Evolutionary conservation across 139 green algal species (phyloP).

Genomic region (Diplosphaera chodatii): DNA sequence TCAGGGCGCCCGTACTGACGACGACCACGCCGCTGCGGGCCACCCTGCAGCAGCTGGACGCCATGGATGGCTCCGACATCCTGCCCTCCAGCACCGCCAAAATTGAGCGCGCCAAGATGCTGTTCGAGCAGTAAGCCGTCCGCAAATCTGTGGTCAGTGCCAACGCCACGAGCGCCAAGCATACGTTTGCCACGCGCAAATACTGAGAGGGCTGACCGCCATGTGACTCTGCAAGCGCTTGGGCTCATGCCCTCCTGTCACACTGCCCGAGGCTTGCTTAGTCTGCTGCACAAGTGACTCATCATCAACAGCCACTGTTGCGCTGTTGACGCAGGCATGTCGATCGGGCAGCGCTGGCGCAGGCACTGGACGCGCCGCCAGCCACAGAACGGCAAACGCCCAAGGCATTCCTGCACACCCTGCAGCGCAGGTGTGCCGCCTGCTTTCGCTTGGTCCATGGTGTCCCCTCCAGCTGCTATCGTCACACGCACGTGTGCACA

Average conservation of each 20-base stretch:
- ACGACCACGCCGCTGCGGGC: conserved; percentile 30
- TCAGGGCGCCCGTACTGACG: conserved; percentile 36
- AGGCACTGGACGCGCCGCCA: conserved; percentile 5
- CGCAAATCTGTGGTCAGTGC: too few relatives aligned
- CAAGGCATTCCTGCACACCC: conserved; percentile 69
- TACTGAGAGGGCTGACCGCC: too few relatives aligned
- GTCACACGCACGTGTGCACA: too few relatives aligned
- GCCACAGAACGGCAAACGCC: conserved; percentile 50
- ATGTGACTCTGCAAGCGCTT: too few relatives aligned
- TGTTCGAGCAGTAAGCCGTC: conserved; percentile 56
- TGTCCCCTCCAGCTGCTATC: too few relatives aligned
- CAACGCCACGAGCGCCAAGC: too few relatives aligned
- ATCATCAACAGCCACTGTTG: neutral
- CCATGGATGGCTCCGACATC: conserved; percentile 35
- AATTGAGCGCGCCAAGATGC: conserved; percentile 59
- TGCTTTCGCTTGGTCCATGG: too few relatives aligned
- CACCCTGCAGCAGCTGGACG: conserved; percentile 33
- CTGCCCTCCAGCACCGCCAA: conserved; percentile 64
- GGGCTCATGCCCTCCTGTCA: too few relatives aligned
- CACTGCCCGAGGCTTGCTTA: too few relatives aligned
- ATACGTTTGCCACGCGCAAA: too few relatives aligned
- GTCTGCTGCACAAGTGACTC: too few relatives aligned
- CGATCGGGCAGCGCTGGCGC: conserved; percentile 2
- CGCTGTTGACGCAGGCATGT: conserved; percentile 2
- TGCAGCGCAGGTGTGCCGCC: neutral